Percentiles rank a stretch among this genome's conserved stretches.
phyloP scores from a whole-genome alignment of 2,329 filamentous ascomycete species.

The Celoporthe dispersa region DNA sequence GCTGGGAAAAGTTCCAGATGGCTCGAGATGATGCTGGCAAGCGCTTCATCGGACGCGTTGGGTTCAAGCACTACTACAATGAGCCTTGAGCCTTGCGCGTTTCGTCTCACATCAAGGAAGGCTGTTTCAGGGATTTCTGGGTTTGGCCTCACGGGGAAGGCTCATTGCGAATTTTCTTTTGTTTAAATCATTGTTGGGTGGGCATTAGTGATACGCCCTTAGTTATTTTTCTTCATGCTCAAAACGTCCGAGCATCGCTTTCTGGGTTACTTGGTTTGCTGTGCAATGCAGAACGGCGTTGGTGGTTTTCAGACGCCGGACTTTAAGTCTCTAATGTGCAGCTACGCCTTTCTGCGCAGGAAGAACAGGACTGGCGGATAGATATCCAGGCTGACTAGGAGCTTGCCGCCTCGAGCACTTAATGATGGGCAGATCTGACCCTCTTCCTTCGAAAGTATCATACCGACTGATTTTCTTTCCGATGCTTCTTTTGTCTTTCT shows the following conservation, averaged over 20 bases:
- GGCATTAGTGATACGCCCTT: neutral
- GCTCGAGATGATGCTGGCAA: constrained; percentile 70
- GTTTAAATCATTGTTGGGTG: neutral
- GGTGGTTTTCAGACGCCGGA: constrained; percentile 15
- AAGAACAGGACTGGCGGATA: constrained; percentile 24
- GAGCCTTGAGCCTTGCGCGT: constrained; percentile 8
- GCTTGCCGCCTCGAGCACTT: neutral
- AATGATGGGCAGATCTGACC: neutral
- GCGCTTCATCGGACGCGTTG: constrained; percentile 69
- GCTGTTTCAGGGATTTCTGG: neutral
- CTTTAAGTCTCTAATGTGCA: neutral
- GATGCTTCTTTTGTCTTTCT: neutral
- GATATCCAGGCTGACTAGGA: constrained; percentile 10
- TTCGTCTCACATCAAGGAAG: neutral
- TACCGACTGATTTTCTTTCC: neutral
- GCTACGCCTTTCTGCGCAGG: constrained; percentile 19
- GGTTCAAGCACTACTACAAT: constrained; percentile 78
- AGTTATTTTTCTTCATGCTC: neutral
- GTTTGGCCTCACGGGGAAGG: neutral
- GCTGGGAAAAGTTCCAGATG: constrained; percentile 87
- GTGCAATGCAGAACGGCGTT: constrained; percentile 32
- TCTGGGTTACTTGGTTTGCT: neutral
- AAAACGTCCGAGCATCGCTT: neutral
- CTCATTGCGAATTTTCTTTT: neutral
- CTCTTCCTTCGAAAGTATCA: neutral